phyloP scores from a whole-genome alignment of 2,329 filamentous ascomycete species.

The Emericellopsis cladophorae region DNA sequence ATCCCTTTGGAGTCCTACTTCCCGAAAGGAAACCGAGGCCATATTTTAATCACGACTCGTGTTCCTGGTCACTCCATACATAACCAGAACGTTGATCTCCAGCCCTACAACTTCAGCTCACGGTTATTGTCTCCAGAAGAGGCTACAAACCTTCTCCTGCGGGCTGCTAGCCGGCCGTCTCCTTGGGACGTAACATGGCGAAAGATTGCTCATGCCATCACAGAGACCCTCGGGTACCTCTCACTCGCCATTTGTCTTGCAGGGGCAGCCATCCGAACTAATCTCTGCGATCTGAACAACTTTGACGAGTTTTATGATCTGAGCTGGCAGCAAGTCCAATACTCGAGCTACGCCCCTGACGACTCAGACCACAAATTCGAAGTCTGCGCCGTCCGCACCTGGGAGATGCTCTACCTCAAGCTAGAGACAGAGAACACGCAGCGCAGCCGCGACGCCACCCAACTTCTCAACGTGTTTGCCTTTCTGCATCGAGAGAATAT shows the following conservation, averaged over 20 bases:
- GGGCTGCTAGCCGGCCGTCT: background rate
- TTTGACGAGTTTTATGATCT: background rate
- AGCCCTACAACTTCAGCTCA: background rate
- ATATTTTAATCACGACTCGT: background rate
- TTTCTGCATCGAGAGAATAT: background rate
- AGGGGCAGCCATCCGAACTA: background rate
- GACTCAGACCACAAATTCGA: background rate
- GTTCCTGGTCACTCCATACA: background rate
- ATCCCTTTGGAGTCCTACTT: background rate
- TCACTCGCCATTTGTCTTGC: background rate
- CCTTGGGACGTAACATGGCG: background rate
- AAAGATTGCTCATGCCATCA: background rate
- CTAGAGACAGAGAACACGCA: background rate
- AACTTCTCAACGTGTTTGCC: background rate
- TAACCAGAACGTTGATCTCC: no score
- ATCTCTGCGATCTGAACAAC: background rate
- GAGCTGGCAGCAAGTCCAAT: background rate
- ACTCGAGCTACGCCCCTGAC: background rate
- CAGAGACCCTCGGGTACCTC: background rate
- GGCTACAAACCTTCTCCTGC: background rate
- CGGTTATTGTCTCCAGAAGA: background rate
- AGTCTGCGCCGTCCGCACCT: background rate
- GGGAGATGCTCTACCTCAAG: background rate
- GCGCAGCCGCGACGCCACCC: background rate
- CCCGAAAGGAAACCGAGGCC: background rate